phyloP scores from a whole-genome alignment of 768 basidiomycete genomes.

The Suillus variegatus region DNA sequence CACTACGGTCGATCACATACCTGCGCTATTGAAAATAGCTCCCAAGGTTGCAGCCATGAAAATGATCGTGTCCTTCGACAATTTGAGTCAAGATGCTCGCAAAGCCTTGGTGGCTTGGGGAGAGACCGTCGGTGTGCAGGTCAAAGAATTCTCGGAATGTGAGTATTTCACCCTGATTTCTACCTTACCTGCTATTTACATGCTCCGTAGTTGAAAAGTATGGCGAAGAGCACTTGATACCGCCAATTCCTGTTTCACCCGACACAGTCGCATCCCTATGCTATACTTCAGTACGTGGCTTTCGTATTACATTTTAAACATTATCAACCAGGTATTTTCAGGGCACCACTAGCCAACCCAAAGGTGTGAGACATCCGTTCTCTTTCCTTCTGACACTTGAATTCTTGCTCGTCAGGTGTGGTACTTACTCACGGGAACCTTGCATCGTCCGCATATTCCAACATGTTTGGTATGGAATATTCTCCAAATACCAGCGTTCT shows the following conservation, averaged over 20 bases:
- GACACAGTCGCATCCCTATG: constrained; percentile 83
- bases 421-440: constrained; percentile 74
- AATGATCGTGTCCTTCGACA: constrained; percentile 76
- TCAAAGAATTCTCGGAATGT: constrained; percentile 72
- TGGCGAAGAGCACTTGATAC: constrained; percentile 63
- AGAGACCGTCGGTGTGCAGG: constrained; percentile 55
- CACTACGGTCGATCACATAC: constrained; percentile 70
- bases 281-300: constrained; percentile 82
- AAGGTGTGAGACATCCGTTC: constrained; percentile 50
- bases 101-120: constrained; percentile 73
- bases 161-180: constrained; percentile 28
- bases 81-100: constrained; percentile 50
- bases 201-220: constrained; percentile 66
- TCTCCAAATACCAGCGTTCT: constrained; percentile 48
- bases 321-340: constrained; percentile 26
- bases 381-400: background rate
- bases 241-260: constrained; percentile 58
- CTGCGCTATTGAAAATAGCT: constrained; percentile 71
- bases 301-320: constrained; percentile 2
- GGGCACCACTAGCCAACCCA: constrained; percentile 84
- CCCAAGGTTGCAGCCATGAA: constrained; percentile 63
- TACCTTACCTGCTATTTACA: constrained; percentile 3
- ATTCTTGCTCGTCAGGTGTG: constrained; percentile 51
- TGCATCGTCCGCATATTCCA: constrained; percentile 58
- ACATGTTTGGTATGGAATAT: constrained; percentile 53